Evolutionary conservation across 2,329 filamentous ascomycete species (phyloP), one percentile per base, ranked within the genome.

Genomic region (Talaromyces sp.): DNA sequence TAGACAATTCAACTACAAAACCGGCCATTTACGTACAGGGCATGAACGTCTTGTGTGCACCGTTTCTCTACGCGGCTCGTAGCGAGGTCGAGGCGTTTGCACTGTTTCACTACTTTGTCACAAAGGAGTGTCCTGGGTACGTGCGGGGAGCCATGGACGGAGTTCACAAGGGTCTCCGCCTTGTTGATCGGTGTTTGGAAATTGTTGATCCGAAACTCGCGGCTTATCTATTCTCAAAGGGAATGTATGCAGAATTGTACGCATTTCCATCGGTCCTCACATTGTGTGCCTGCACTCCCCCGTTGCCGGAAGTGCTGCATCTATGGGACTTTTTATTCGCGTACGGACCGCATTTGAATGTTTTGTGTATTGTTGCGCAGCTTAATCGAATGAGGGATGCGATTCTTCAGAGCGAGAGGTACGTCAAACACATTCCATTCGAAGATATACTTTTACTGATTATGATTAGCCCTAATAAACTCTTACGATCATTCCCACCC

Each of bases 281-380:
- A 0, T 85, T 99, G 60, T 97, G 93, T 74, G 95, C 95, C 31
- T 98, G 95, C 77, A 99, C 95, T 16, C 95, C 95, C 16, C 95
- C 95, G 2, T 79, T 99, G 63, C 94, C 94, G 0, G 94, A 99
- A 78, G 95, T 99, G 0, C 79, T 99, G 63, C 87, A 91, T 68
- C 84, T 99, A 2, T 99, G 95, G 95, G 95, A 99, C 76, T 99
- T 99, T 71, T 79, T 99, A 24, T 96, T 99, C 73, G 94, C 95
- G 0, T 99, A 97, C 71, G 95, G 95, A 0, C 89, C 93, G 41
- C 95, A 99, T 76, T 78, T 99, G 67, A 99, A 99, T 73, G 92
- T 99, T 64, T 80, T 99, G 24, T 98, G 95, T 76, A 97, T 99
- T 68, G 95, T 98, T 16, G 94, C 94, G 14, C 95, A 99, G 79